Base-by-base conservation (phyloP, 2,329 filamentous ascomycete genomes). In the Fusarium pseudograminearum region DNA sequence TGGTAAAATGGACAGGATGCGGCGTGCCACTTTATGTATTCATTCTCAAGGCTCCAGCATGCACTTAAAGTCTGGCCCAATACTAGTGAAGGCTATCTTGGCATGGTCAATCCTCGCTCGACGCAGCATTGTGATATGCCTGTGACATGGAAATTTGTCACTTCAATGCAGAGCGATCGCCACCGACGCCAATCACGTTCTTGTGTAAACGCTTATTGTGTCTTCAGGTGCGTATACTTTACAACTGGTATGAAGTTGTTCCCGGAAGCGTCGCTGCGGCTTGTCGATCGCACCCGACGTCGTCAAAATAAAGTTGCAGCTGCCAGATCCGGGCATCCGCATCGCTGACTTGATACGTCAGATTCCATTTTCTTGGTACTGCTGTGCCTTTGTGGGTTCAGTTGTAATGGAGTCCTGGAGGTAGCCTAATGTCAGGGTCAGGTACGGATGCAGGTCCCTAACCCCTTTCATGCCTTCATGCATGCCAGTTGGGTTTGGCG, bases 171-270 rank as follows among this genome's bases (percentile, higher is more conserved):
- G 10, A 4, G 8, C 6, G 3, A 16, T 24, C 12, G 61, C 62
- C 61, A 9, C 62, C 52, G 22, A 54, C 54, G 54, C 12, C 15
- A 41, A 20, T 30, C 24, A 7, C 22, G 18, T 61, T 40, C 15
- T 57, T 64, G n/a, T 4, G n/a, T 2, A 6, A 14, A 8, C 1
- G 5, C 34, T 12, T 6, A 9, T 24, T 18, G 20, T 48, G 22
- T 3, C 14, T 34, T 33, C 12, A 36, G 7, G n/a, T 10, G 22
- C 15, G 47, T 54, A 41, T 10, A 46, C 24, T 60, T 53, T 20
- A 7, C 20, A 26, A 16, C 54, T 66, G 61, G 62, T 22, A 65
- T 66, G 62, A 46, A n/a, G 24, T 24, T 40, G 45, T 41, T n/a
- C 36, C 15, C 11, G 16, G 31, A 22, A 31, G n/a, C 36, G 54